These are phyloP conservation scores for Kalanchoe fedtschenkoi DNA, from an alignment of 164 flowering plant genomes.

Conservation along the genomic window DNA sequence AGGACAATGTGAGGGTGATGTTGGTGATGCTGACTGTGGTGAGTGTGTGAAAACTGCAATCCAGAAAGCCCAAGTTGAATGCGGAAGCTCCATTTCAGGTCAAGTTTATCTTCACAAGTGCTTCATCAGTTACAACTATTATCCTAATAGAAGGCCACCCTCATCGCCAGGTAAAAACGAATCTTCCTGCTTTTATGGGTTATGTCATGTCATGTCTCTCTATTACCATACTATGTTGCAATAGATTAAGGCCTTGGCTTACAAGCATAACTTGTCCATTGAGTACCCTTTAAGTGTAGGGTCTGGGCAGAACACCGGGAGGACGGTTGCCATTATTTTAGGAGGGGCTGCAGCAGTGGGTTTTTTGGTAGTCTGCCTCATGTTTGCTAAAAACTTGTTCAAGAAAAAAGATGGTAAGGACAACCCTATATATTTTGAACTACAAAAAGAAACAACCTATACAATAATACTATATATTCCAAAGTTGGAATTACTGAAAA, in stretches of 20 bases:
- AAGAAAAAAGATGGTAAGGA: conserved; percentile 74
- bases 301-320: conserved; percentile 57
- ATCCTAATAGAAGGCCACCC: conserved; percentile 56
- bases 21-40: conserved; percentile 61
- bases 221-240: not conserved
- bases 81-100: conserved; percentile 69
- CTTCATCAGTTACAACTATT: conserved; percentile 59
- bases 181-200: too few relatives aligned
- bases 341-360: conserved; percentile 91
- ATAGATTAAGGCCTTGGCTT: not conserved
- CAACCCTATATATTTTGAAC: not conserved
- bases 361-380: conserved; percentile 49
- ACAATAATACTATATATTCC: too few relatives aligned
- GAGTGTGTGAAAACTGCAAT: conserved; percentile 66
- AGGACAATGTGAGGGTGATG: conserved; percentile 90
- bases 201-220: not conserved
- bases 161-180: conserved; percentile 10
- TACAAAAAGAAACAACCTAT: not conserved
- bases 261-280: not conserved
- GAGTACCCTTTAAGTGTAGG: conserved; percentile 12
- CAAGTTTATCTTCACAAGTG: conserved; percentile 67
- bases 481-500: too few relatives aligned
- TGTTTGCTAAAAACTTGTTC: conserved; percentile 54
- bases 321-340: conserved; percentile 86
- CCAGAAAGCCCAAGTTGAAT: conserved; percentile 70